phyloP scores from a whole-genome alignment of 805 yeast species.

The Saccharomycopsis schoenii region DNA sequence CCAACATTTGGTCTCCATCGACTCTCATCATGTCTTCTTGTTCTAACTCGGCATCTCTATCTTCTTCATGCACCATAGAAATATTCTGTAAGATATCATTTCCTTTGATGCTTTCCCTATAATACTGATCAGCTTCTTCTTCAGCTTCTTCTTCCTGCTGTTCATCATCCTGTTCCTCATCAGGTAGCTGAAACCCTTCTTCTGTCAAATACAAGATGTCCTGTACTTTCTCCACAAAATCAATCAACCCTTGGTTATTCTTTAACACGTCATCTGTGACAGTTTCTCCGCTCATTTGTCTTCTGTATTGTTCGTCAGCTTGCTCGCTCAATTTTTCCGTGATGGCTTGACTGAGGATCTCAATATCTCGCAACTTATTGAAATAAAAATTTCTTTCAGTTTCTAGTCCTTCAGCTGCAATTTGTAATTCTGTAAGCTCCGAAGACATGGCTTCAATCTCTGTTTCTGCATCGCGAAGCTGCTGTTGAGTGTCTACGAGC shows the following conservation, averaged over 20 bases:
- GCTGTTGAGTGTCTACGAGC: constrained; percentile 23
- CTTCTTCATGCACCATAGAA: neutral
- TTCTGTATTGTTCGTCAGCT: constrained; percentile 28
- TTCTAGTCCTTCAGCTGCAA: constrained; percentile 56
- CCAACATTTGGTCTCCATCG: neutral
- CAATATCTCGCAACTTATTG: constrained; percentile 81
- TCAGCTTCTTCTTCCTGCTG: constrained; percentile 14
- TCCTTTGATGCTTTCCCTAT: neutral
- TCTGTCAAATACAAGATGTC: constrained; percentile 71
- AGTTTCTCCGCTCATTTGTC: constrained; percentile 13
- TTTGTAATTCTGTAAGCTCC: constrained; percentile 47
- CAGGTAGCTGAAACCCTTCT: constrained; percentile 71
- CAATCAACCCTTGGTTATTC: constrained; percentile 25
- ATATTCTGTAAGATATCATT: neutral
- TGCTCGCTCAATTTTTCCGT: constrained; percentile 40
- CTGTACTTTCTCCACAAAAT: constrained; percentile 53
- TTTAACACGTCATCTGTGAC: constrained; percentile 5
- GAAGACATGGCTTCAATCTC: constrained; percentile 33
- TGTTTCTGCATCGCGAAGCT: constrained; percentile 36
- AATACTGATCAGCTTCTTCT: constrained; percentile 2
- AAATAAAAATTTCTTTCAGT: constrained; percentile 87
- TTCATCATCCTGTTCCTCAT: constrained; percentile 24
- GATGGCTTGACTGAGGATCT: constrained; percentile 61
- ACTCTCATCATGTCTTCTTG: neutral
- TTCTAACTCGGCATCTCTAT: neutral